Conservation (phyloP, 2,329 filamentous ascomycete genomes). For the Colletotrichum plurivorum region DNA sequence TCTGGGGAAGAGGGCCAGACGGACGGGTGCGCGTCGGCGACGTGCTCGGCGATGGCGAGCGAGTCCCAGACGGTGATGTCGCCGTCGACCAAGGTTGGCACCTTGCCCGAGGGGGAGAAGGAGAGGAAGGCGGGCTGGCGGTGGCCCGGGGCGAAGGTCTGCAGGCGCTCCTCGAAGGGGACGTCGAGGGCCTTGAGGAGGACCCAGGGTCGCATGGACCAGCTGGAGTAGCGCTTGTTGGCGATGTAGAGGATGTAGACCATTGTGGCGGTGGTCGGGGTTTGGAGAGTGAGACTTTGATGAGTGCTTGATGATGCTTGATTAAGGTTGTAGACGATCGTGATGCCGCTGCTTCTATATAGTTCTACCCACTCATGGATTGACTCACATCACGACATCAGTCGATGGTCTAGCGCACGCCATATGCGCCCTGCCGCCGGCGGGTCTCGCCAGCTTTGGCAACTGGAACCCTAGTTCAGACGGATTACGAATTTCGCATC, state of each 20-base stretch:
- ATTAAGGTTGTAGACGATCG: neutral
- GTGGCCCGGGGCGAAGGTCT: conserved; percentile 49
- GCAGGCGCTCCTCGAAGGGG: conserved; percentile 57
- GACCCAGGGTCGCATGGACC: conserved; percentile 63
- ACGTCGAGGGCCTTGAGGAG: conserved; percentile 59
- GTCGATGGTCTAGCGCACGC: neutral
- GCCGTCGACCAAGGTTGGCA: conserved; percentile 56
- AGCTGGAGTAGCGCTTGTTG: conserved; percentile 62
- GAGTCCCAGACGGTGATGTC: conserved; percentile 58
- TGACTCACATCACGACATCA: conserved; percentile 26
- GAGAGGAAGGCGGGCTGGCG: conserved; percentile 51
- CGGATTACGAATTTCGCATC: neutral
- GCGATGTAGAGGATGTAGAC: conserved; percentile 57
- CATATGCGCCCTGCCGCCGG: neutral
- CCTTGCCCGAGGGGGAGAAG: conserved; percentile 59
- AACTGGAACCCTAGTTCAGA: conserved; percentile 1
- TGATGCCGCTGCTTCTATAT: neutral
- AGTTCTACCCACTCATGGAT: neutral
- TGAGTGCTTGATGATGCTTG: neutral
- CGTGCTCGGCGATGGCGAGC: conserved; percentile 62
- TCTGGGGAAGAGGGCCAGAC: conserved; percentile 54
- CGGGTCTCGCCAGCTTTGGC: neutral
- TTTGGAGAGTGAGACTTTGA: neutral
- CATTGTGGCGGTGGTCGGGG: conserved; percentile 45
- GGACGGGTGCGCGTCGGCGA: conserved; percentile 58